These are phyloP conservation scores for Diaporthe eres DNA, from an alignment of 2,329 filamentous ascomycete genomes.

Conservation along the genomic window DNA sequence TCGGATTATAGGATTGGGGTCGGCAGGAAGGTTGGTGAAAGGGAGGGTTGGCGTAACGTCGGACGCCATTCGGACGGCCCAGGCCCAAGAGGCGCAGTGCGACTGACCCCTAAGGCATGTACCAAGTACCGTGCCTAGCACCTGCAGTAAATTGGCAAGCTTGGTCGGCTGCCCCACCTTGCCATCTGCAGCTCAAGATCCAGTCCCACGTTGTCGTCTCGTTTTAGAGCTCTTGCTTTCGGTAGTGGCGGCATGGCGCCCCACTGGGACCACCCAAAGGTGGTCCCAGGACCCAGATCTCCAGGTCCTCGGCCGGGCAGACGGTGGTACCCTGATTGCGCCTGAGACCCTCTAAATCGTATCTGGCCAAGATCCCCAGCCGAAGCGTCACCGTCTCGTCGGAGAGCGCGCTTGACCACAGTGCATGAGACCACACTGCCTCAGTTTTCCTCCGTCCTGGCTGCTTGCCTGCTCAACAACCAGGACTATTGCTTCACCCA, in stretches of 20 bases:
- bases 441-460: not conserved
- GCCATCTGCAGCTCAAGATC: slow-evolving; percentile 22
- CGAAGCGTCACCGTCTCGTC: slow-evolving; percentile 16
- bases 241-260: slow-evolving; percentile 31
- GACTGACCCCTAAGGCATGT: slow-evolving; percentile 12
- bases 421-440: not conserved
- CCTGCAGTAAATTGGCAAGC: slow-evolving; percentile 30
- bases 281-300: slow-evolving; percentile 14
- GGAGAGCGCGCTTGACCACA: slow-evolving; percentile 13
- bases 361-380: slow-evolving; percentile 18
- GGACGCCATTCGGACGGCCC: slow-evolving; percentile 27
- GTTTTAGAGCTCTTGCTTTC: slow-evolving; percentile 17
- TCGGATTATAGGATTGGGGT: not conserved
- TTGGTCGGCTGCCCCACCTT: slow-evolving; percentile 22
- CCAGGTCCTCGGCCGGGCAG: slow-evolving; percentile 1
- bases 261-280: not conserved
- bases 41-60: slow-evolving; percentile 31
- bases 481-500: not conserved
- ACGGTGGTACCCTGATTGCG: not conserved
- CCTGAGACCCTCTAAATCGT: slow-evolving; percentile 24
- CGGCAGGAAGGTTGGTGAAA: slow-evolving; percentile 12
- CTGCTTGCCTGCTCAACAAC: not conserved
- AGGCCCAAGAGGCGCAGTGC: not conserved
- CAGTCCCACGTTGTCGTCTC: slow-evolving; percentile 27
- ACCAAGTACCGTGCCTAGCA: slow-evolving; percentile 20